Conservation (phyloP, 1,284 basidiomycete genomes). For the Cutaneotrichosporon cyanovorans region DNA sequence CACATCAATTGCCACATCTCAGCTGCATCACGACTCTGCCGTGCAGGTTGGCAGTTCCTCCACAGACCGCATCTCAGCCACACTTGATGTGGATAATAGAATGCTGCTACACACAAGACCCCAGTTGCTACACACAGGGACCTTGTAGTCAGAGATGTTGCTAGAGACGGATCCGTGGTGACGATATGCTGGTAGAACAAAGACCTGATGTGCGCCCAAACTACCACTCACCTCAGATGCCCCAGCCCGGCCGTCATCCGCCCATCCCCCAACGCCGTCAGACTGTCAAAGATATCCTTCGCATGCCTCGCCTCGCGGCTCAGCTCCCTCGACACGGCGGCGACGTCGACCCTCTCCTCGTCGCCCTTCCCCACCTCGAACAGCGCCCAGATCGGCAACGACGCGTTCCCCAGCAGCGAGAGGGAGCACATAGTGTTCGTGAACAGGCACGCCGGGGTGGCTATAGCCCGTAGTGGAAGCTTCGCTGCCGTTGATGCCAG, state of each 20-base stretch:
- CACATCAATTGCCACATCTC: no score
- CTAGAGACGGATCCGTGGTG: no score
- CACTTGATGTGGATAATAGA: no score
- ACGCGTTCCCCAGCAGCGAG: constrained; percentile 7
- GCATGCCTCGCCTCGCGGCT: constrained; percentile 30
- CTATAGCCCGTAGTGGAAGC: constrained; percentile 21
- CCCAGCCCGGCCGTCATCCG: constrained; percentile 28
- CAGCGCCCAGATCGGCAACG: constrained; percentile 29
- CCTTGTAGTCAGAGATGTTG: no score
- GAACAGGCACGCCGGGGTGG: constrained; percentile 32
- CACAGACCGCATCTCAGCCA: no score
- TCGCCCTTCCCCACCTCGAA: constrained; percentile 19
- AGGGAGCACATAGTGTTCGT: constrained; percentile 22
- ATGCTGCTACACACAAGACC: no score
- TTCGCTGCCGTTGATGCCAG: constrained; percentile 3
- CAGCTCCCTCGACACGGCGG: constrained; percentile 27
- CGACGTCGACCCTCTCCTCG: constrained; percentile 22
- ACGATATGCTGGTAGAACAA: no score
- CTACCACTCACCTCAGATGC: constrained; percentile 30
- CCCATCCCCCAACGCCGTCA: constrained; percentile 30
- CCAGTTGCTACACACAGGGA: no score
- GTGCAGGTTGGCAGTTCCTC: no score
- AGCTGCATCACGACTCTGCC: no score
- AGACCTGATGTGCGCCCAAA: constrained; percentile 2
- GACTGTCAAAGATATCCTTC: constrained; percentile 37